Evolutionary conservation across 2,329 filamentous ascomycete genomes (phyloP).

Genomic region (Gremmenia infestans): DNA sequence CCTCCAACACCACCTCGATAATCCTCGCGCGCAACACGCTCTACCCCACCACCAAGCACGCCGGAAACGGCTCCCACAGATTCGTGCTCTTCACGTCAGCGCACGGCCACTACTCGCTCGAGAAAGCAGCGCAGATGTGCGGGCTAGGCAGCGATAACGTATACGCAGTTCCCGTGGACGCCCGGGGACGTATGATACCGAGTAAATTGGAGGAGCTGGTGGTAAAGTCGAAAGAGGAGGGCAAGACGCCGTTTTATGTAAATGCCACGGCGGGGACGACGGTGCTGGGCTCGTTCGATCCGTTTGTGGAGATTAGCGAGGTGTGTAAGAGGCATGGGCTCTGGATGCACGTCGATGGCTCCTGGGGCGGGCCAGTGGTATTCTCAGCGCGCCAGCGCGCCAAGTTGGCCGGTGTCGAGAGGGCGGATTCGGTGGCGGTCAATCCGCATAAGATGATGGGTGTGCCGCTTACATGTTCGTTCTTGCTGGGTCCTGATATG

Average conservation of each 20-base stretch:
- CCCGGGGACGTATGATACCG: constrained; percentile 65
- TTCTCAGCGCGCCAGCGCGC: constrained; percentile 62
- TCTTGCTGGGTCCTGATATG: constrained; percentile 75
- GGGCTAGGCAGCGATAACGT: constrained; percentile 76
- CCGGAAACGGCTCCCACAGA: constrained; percentile 59
- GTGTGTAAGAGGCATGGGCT: constrained; percentile 68
- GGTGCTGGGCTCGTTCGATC: constrained; percentile 84
- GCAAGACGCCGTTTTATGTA: constrained; percentile 85
- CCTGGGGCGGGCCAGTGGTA: constrained; percentile 81
- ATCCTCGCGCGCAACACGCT: constrained; percentile 83
- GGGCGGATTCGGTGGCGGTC: constrained; percentile 77
- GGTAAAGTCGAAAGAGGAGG: constrained; percentile 54
- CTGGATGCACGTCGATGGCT: constrained; percentile 92
- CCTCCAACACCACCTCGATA: constrained; percentile 80
- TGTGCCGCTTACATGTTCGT: constrained; percentile 84
- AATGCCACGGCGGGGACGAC: constrained; percentile 95
- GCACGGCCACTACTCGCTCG: constrained; percentile 91
- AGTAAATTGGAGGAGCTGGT: constrained; percentile 60
- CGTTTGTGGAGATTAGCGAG: constrained; percentile 62
- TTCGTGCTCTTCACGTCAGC: constrained; percentile 85
- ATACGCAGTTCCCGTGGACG: constrained; percentile 69
- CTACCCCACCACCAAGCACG: constrained; percentile 69
- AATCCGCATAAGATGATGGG: constrained; percentile 99
- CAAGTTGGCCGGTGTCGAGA: constrained; percentile 65
- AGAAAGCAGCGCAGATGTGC: constrained; percentile 89